Base-by-base conservation (phyloP, 2,329 filamentous ascomycete species). In the Colletotrichum kahawae region DNA sequence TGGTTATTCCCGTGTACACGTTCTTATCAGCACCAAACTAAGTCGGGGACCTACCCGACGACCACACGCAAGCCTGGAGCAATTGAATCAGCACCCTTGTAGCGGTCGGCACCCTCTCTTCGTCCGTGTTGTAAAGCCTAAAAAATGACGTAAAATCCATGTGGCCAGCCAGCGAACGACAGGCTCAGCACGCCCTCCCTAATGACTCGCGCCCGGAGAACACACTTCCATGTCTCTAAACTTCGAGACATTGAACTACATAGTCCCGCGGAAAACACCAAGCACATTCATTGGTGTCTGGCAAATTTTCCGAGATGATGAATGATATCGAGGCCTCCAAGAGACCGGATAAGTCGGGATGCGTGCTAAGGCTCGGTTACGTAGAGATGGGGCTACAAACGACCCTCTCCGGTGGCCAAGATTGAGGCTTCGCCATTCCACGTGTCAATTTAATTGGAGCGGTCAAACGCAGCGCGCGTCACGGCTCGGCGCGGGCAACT, bases 391-490 rank as follows among this genome's bases (percentile, higher is more conserved):
- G 71, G 51, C 71, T 54, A n/a, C 51, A 33, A 51, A 71, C 24
- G 56, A 16, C 62, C 27, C 29, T 64, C 38, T 33, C 36, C 27
- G 60, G 12, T 36, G 36, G 73, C 73, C 73, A 75, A 75, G 73
- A 67, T 57, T 73, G 34, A 67, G 67, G 69, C 73, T 73, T 75
- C 64, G 63, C 73, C 69, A 57, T 72, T 67, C 69, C 69, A 75
- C 73, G 73, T 73, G 73, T 75, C 73, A 51, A 64, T 72, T 72
- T 68, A 68, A 75, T 14, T 75, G 73, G 73, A 75, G 73, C 73
- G 29, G 69, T 72, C 31, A 67, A 71, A 51, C 24, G 51, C 63
- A 38, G 63, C 33, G 38, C 54, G 63, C 73, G 69, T 75, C 69
- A 75, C 67, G 36, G 57, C 56, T 36, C 34, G 18, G 56, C 29